Conservation (phyloP, 805 yeast species). For the Wickerhamiella cacticola region DNA sequence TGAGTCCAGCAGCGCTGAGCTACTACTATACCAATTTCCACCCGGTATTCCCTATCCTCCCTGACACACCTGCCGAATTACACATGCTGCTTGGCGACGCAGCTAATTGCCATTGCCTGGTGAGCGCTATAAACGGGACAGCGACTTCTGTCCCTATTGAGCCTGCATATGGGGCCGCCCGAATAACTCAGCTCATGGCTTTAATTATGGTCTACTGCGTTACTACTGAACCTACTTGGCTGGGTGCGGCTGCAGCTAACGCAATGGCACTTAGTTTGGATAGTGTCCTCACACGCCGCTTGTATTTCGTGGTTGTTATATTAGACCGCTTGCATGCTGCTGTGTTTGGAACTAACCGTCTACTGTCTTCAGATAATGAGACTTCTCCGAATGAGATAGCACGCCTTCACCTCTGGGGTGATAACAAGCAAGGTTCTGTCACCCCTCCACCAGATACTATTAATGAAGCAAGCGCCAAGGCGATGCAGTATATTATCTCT, state of each 20-base stretch:
- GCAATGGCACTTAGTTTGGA: conserved; percentile 17
- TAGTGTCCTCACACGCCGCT: conserved; percentile 5
- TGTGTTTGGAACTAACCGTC: conserved; percentile 6
- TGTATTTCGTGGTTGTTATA: conserved; percentile 3
- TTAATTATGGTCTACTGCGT: conserved; percentile 27
- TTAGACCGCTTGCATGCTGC: conserved; percentile 13
- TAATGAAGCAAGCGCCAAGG: conserved; percentile 6
- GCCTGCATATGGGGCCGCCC: conserved; percentile 15
- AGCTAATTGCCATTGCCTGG: conserved; percentile 15
- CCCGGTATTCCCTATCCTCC: conserved; percentile 31
- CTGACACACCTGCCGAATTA: conserved; percentile 27
- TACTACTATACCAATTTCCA: conserved; percentile 30
- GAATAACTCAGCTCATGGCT: conserved; percentile 27
- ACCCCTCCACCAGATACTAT: conserved; percentile 6
- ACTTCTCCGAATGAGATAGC: conserved; percentile 2
- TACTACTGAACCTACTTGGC: conserved; percentile 26
- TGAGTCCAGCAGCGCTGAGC: conserved; percentile 26
- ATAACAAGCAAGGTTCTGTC: not conserved
- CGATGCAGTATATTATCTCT: conserved; percentile 6
- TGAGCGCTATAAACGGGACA: conserved; percentile 22
- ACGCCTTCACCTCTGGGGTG: conserved; percentile 9
- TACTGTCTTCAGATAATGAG: conserved; percentile 3
- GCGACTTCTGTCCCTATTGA: conserved; percentile 13
- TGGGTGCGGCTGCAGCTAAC: conserved; percentile 30
- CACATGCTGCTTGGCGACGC: conserved; percentile 22